phyloP scores from a whole-genome alignment of 495 filamentous ascomycete genomes.

The Aspergillus funiculosus region DNA sequence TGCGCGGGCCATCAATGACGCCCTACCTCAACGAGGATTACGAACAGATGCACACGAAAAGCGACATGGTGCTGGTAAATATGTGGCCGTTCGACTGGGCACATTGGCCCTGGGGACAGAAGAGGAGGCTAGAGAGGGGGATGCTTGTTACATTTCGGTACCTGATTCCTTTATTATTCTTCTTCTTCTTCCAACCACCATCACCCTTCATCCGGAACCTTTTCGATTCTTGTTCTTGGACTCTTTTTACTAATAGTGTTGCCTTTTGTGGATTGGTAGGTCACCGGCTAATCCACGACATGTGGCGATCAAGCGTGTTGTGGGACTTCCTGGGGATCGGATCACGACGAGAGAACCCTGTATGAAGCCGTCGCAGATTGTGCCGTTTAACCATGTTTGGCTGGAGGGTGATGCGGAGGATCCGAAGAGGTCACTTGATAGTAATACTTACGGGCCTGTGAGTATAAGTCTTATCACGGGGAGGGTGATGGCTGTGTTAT shows the following conservation, averaged over 20 bases:
- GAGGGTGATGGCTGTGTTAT: slow-evolving; percentile 55
- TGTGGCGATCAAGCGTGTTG: slow-evolving; percentile 62
- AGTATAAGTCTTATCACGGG: slow-evolving; percentile 57
- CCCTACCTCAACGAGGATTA: slow-evolving; percentile 65
- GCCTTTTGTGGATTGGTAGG: slow-evolving; percentile 40
- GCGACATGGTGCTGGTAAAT: slow-evolving; percentile 46
- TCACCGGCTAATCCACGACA: slow-evolving; percentile 56
- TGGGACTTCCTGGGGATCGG: slow-evolving; percentile 64
- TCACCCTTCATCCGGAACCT: not conserved
- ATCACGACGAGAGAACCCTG: slow-evolving; percentile 58
- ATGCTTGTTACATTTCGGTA: slow-evolving; percentile 53
- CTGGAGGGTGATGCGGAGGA: slow-evolving; percentile 65
- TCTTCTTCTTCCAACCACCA: not conserved
- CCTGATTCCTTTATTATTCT: slow-evolving; percentile 28
- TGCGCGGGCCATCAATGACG: slow-evolving; percentile 69
- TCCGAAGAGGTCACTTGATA: slow-evolving; percentile 54
- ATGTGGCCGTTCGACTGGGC: slow-evolving; percentile 37
- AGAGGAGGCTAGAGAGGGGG: slow-evolving; percentile 41
- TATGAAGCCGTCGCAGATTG: slow-evolving; percentile 46
- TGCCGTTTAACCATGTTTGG: slow-evolving; percentile 73
- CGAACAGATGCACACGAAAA: slow-evolving; percentile 48
- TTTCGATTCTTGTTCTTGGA: not conserved
- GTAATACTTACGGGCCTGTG: slow-evolving; percentile 70
- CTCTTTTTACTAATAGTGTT: slow-evolving; percentile 2
- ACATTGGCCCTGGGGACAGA: slow-evolving; percentile 36